These are phyloP conservation scores for Venturia effusa DNA, from an alignment of 2,329 filamentous ascomycete species.

Conservation along the genomic window DNA sequence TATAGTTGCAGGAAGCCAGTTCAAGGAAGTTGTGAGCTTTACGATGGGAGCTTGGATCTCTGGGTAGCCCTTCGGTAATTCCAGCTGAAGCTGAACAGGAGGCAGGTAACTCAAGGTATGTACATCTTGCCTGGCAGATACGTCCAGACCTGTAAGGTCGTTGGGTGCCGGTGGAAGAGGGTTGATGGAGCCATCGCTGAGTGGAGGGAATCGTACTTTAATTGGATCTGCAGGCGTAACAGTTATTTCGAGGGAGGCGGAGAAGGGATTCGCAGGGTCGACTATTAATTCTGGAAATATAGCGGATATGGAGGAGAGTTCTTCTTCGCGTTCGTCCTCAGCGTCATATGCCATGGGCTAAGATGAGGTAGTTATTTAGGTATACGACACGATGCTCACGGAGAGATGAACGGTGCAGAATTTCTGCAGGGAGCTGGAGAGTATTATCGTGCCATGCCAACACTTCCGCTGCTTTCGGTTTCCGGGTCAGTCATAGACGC, in stretches of 20 bases:
- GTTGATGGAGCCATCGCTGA: constrained; percentile 24
- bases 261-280: constrained; percentile 34
- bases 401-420: neutral
- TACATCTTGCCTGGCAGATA: neutral
- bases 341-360: neutral
- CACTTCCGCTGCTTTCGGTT: neutral
- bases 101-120: constrained; percentile 42
- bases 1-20: constrained; percentile 42
- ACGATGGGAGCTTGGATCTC: constrained; percentile 39
- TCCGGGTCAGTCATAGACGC: neutral
- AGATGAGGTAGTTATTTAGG: neutral
- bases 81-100: constrained; percentile 41
- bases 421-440: neutral
- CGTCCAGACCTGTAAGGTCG: neutral
- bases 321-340: constrained; percentile 48
- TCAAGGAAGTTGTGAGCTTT: constrained; percentile 35
- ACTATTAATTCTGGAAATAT: constrained; percentile 51
- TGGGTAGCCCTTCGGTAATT: constrained; percentile 47
- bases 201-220: constrained; percentile 28
- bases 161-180: constrained; percentile 14
- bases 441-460: neutral
- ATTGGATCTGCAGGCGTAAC: constrained; percentile 44
- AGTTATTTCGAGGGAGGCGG: constrained; percentile 43
- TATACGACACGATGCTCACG: neutral
- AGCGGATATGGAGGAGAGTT: constrained; percentile 47